Evolutionary conservation across 1,139 yeast species (phyloP).

Genomic region (Wickerhamomyces sp.): DNA sequence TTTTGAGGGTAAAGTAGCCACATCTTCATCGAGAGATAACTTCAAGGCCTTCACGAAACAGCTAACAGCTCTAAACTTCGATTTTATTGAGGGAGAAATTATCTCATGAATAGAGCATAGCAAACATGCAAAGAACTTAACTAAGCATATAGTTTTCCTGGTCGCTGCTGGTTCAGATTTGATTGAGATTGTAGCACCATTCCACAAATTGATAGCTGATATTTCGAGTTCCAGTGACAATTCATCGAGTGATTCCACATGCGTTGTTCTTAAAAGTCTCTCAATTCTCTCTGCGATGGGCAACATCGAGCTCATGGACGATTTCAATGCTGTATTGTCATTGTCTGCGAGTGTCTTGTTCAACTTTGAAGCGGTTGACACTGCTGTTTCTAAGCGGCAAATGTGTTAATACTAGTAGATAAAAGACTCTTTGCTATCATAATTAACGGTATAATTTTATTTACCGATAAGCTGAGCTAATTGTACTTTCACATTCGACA

Average conservation of each 20-base stretch:
- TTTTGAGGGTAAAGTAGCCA: slow-evolving; percentile 11
- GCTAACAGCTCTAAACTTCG: slow-evolving; percentile 22
- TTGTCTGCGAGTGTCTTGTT: slow-evolving; percentile 8
- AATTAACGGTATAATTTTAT: too few species aligned
- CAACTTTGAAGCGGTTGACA: slow-evolving; percentile 9
- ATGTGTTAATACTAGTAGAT: neutral
- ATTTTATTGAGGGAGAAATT: slow-evolving; percentile 13
- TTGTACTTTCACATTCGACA: slow-evolving; percentile 14
- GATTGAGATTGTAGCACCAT: slow-evolving; percentile 19
- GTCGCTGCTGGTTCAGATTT: slow-evolving; percentile 11
- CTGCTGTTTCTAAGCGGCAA: slow-evolving; percentile 14
- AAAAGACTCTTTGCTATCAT: too few species aligned
- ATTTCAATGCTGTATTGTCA: slow-evolving; percentile 13
- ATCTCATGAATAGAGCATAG: slow-evolving; percentile 25
- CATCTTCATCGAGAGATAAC: slow-evolving; percentile 15
- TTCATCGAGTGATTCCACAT: slow-evolving; percentile 9
- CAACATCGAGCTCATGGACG: slow-evolving; percentile 17
- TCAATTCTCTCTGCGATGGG: slow-evolving; percentile 21
- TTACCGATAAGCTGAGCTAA: slow-evolving; percentile 14
- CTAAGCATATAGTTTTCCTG: slow-evolving; percentile 12
- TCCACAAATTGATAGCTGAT: slow-evolving; percentile 29
- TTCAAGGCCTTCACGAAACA: slow-evolving; percentile 21
- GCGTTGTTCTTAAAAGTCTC: slow-evolving; percentile 16
- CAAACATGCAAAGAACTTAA: slow-evolving; percentile 25
- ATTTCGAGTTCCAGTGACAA: slow-evolving; percentile 8